Evolutionary conservation across 2,329 filamentous ascomycete species (phyloP).

Genomic region (Hymenoscyphus repandus): DNA sequence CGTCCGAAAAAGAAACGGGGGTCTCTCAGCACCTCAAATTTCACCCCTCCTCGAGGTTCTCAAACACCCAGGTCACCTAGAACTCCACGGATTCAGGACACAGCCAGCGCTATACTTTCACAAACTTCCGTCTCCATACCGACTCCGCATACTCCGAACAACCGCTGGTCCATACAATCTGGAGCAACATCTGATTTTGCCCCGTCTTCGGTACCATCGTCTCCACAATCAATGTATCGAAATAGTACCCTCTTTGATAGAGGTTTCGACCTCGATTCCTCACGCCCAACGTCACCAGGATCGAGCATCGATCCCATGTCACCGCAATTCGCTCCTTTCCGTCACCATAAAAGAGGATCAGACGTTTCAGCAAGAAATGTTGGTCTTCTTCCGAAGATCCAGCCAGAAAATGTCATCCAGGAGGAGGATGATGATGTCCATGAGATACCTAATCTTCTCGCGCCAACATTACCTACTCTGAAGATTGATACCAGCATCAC

Average conservation of each 20-base stretch:
- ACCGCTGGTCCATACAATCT: constrained; percentile 62
- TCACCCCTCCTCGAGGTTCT: constrained; percentile 47
- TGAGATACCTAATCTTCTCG: constrained; percentile 23
- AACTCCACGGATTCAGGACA: constrained; percentile 36
- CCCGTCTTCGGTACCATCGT: constrained; percentile 72
- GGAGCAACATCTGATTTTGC: constrained; percentile 58
- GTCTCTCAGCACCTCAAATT: constrained; percentile 53
- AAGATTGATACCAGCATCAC: constrained; percentile 22
- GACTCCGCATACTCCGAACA: constrained; percentile 39
- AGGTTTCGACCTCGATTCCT: constrained; percentile 55
- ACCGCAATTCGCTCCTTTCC: constrained; percentile 45
- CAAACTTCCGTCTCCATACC: constrained; percentile 47
- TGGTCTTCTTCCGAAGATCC: constrained; percentile 29
- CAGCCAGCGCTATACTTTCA: constrained; percentile 37
- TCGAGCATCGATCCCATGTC: constrained; percentile 69
- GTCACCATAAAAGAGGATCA: constrained; percentile 53
- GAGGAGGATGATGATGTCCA: constrained; percentile 32
- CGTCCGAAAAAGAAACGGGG: constrained; percentile 70
- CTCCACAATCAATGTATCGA: constrained; percentile 69
- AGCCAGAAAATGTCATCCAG: constrained; percentile 32
- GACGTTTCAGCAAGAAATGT: constrained; percentile 48
- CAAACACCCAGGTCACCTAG: constrained; percentile 25
- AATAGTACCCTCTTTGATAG: constrained; percentile 76
- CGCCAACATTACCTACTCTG: constrained; percentile 16
- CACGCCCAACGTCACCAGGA: constrained; percentile 74